Base-by-base conservation (phyloP, 75 land plant genomes). In the Cupressus sempervirens region DNA sequence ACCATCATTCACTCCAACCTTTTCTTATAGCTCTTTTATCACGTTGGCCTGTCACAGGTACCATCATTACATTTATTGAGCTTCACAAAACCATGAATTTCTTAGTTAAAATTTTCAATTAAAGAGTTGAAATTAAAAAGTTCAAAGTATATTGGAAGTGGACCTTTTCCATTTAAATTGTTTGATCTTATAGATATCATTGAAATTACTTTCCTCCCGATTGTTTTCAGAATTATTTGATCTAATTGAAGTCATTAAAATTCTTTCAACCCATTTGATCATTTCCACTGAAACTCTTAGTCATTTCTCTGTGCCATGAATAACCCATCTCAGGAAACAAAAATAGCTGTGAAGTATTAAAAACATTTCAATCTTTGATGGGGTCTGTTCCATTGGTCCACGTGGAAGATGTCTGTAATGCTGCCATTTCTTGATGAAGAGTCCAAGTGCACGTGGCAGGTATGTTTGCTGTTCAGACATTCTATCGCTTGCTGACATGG, bases 321-420 rank as follows among this genome's bases (percentile, higher is more conserved):
- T 30, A 68, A 70, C 26, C 12, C 35, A 23, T 34, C 34, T 34
- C 81, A 79, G 81, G 81, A 7, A 43, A 79, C 35, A 0, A 4
- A 79, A 2, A 79, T 7, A 8, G 16, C 16, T 43, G 7, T 4
- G 46, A 41, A 38, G 46, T 40, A 7, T 40, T 53, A 8, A 53
- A 3, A 12, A 35, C 15, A 16, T 52, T 82, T 50, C 56, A 53
- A 35, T 35, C 52, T 29, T 34, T 53, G 9, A 53, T 82, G 56
- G 93, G 93, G 8, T 88, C 91, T 15, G 87, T 96, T 53, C 86
- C 91, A 43, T 89, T 91, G 35, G 94, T 96, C 41, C 98, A 96
- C 84, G 90, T 94, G 15, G 93, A 96, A 54, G 98, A 96, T 81
- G 90, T 96, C 35, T 94, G 94, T 74, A 84, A 83, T 58, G 93